phyloP scores from a whole-genome alignment of 164 flowering plant genomes.

The Vitis amurensis region DNA sequence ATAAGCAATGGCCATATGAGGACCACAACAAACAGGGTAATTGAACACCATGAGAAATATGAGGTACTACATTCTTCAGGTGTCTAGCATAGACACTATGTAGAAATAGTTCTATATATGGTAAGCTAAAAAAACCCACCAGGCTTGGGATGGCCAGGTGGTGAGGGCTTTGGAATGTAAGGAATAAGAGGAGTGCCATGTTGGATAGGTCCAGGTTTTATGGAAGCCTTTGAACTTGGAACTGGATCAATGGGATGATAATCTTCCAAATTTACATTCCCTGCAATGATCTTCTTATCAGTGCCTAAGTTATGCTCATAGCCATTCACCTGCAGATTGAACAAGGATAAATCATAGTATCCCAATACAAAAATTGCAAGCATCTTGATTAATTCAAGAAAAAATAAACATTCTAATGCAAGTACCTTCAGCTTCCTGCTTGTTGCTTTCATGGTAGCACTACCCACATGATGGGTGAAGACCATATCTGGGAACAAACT shows the following conservation, averaged over 20 bases:
- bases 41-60: too few species aligned
- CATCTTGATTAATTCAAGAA: neutral
- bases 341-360: neutral
- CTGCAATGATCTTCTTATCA: slow-evolving; percentile 7
- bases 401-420: slow-evolving; percentile 1
- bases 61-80: neutral
- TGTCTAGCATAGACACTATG: neutral
- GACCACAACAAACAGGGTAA: too few species aligned
- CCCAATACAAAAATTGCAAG: neutral
- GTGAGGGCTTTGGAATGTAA: slow-evolving; percentile 54
- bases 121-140: slow-evolving; percentile 16
- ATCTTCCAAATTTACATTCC: slow-evolving; percentile 46
- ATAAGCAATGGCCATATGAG: neutral
- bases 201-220: slow-evolving; percentile 62
- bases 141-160: slow-evolving; percentile 39
- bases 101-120: neutral
- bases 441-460: neutral
- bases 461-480: slow-evolving; percentile 5
- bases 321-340: slow-evolving; percentile 23
- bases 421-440: slow-evolving; percentile 48
- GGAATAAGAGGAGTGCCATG: slow-evolving; percentile 76
- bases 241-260: slow-evolving; percentile 57
- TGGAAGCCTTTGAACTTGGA: slow-evolving; percentile 63
- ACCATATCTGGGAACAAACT: slow-evolving; percentile 20
- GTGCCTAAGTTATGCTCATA: slow-evolving; percentile 3